Evolutionary conservation across 78 protist species (phyloP).

Genomic region (Cavenderia fasciculata): DNA sequence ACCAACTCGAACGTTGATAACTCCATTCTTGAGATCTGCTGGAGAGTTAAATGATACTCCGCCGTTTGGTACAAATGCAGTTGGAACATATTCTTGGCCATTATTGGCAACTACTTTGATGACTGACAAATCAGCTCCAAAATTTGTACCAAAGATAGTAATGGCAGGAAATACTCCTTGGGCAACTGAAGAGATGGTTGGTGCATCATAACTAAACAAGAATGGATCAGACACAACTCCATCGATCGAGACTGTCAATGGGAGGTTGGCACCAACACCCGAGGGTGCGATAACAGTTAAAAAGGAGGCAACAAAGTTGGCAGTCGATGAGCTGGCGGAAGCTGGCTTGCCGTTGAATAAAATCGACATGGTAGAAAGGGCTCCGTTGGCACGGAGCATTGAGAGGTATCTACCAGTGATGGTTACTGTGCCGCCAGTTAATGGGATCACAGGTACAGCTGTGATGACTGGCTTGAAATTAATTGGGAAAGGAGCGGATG

Average conservation of each 20-base stretch:
- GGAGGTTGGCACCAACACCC: not conserved
- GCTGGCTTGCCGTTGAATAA: not conserved
- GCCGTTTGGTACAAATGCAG: not conserved
- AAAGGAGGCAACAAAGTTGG: too few species aligned
- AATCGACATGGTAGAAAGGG: too few species aligned
- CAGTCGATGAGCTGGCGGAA: not conserved
- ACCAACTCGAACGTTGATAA: too few species aligned
- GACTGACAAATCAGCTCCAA: not conserved
- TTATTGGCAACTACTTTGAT: not conserved
- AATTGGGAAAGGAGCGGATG: too few species aligned
- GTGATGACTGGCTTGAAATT: too few species aligned
- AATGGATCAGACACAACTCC: not conserved
- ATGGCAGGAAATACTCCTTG: not conserved
- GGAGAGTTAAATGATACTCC: not conserved
- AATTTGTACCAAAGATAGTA: conserved; percentile 6
- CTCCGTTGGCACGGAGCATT: too few species aligned
- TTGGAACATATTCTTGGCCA: not conserved
- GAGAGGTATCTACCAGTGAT: not conserved
- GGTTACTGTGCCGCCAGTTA: not conserved
- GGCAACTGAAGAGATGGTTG: not conserved
- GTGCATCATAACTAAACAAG: conserved; percentile 18
- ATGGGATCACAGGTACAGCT: too few species aligned
- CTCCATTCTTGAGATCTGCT: too few species aligned
- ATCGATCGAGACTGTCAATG: not conserved
- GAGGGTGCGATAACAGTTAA: not conserved